These are phyloP conservation scores for Beta vulgaris DNA, from an alignment of 148 eudicot genomes.

Conservation along the genomic window DNA sequence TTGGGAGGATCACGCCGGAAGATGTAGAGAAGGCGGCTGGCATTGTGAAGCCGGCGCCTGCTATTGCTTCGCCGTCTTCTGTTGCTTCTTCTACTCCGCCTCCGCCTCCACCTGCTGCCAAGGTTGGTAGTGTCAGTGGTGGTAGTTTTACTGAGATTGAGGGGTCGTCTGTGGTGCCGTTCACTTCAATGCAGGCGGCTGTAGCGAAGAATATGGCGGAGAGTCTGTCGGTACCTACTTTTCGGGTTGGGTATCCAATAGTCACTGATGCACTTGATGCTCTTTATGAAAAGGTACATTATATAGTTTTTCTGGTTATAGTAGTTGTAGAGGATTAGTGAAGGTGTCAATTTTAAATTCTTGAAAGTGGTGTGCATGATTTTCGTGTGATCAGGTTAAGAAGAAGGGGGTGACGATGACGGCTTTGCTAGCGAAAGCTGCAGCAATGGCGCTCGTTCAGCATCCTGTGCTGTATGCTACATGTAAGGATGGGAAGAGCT, in stretches of 20 bases:
- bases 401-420: conserved; percentile 90
- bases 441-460: conserved; percentile 87
- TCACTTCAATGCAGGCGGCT: conserved; percentile 78
- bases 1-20: conserved; percentile 78
- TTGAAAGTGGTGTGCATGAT: conserved; percentile 1
- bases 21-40: conserved; percentile 95
- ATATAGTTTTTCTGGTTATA: too few species aligned
- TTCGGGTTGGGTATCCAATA: conserved; percentile 77
- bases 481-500: conserved; percentile 88
- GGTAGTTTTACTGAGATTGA: conserved; percentile 54
- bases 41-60: conserved; percentile 37
- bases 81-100: conserved; percentile 5
- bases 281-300: conserved; percentile 72
- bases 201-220: conserved; percentile 84
- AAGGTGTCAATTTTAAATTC: neutral
- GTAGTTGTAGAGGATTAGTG: too few species aligned
- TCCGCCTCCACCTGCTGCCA: conserved; percentile 22
- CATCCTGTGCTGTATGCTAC: conserved; percentile 79
- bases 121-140: conserved; percentile 23
- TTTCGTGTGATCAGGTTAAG: conserved; percentile 52
- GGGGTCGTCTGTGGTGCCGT: conserved; percentile 79
- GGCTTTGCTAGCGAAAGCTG: conserved; percentile 78
- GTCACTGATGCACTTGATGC: conserved; percentile 77
- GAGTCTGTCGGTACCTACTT: conserved; percentile 74
- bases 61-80: conserved; percentile 17